A percentile compares a stretch with the other conserved stretches of the same genome.
phyloP scores from a whole-genome alignment of 1,284 basidiomycete genomes.

The Hypsizygus ulmarius region DNA sequence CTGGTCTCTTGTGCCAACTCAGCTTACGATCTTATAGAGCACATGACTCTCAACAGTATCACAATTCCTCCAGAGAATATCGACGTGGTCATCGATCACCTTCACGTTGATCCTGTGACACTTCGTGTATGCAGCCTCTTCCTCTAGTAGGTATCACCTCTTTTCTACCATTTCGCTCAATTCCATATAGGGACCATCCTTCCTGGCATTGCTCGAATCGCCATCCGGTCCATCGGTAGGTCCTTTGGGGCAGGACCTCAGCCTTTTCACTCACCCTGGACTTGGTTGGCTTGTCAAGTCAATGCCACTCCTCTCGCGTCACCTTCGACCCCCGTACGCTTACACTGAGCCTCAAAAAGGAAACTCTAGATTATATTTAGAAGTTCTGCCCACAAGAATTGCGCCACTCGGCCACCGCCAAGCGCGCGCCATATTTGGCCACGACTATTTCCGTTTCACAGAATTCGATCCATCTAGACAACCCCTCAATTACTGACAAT shows the following conservation, averaged over 20 bases:
- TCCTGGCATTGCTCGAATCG: not conserved
- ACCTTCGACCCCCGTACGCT: constrained; percentile 4
- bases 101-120: not conserved
- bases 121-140: not conserved
- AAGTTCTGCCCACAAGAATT: too few species aligned
- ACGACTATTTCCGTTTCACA: too few species aligned
- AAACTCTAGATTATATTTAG: too few species aligned
- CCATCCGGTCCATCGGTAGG: not conserved
- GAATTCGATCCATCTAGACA: too few species aligned
- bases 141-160: constrained; percentile 5
- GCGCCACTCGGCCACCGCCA: too few species aligned
- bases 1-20: too few species aligned
- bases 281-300: not conserved
- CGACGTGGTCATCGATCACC: constrained; percentile 2
- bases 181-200: not conserved
- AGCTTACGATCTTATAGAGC: too few species aligned
- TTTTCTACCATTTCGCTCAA: not conserved
- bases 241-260: not conserved
- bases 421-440: too few species aligned
- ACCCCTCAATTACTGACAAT: too few species aligned
- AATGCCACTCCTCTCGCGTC: not conserved
- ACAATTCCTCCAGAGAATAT: constrained; percentile 1
- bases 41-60: too few species aligned
- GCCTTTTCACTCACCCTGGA: not conserved
- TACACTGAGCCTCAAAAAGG: too few species aligned